Conservation (phyloP, 2,329 filamentous ascomycete species). For the Biscogniauxia mediterranea region DNA sequence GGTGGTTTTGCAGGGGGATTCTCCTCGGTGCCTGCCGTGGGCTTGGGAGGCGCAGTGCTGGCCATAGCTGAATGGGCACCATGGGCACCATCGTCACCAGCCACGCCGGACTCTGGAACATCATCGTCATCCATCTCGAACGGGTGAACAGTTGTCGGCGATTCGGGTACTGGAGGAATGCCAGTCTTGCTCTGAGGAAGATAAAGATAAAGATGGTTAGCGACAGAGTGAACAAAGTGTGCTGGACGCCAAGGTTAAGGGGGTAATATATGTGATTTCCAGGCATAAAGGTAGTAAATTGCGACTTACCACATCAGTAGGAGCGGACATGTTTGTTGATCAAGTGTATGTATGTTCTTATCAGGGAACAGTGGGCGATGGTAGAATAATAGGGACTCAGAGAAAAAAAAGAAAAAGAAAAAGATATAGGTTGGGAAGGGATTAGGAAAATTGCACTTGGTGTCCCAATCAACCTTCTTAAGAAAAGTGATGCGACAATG, state of each 20-base stretch:
- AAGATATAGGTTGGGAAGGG: background rate
- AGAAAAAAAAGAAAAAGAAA: too few species aligned
- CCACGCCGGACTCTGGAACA: conserved; percentile 57
- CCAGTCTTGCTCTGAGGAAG: conserved; percentile 40
- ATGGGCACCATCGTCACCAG: conserved; percentile 41
- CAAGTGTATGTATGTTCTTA: background rate
- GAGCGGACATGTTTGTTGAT: conserved; percentile 30
- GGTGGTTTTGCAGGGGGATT: conserved; percentile 75
- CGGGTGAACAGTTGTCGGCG: conserved; percentile 63
- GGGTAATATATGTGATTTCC: conserved; percentile 11
- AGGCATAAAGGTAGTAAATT: conserved; percentile 11
- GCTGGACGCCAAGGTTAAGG: conserved; percentile 5
- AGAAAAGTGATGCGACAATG: background rate
- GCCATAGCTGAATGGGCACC: conserved; percentile 16
- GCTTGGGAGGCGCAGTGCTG: conserved; percentile 23
- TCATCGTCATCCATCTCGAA: conserved; percentile 71
- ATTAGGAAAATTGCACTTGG: background rate
- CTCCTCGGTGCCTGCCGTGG: conserved; percentile 34
- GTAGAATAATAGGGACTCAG: too few species aligned
- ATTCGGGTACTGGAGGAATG: conserved; percentile 51
- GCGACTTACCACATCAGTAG: conserved; percentile 32
- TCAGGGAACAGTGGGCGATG: background rate
- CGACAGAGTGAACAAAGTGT: background rate
- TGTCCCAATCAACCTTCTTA: background rate
- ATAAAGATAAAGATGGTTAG: conserved; percentile 13